Conservation (phyloP, 1,284 basidiomycete species). For the Ganoderma sinense region DNA sequence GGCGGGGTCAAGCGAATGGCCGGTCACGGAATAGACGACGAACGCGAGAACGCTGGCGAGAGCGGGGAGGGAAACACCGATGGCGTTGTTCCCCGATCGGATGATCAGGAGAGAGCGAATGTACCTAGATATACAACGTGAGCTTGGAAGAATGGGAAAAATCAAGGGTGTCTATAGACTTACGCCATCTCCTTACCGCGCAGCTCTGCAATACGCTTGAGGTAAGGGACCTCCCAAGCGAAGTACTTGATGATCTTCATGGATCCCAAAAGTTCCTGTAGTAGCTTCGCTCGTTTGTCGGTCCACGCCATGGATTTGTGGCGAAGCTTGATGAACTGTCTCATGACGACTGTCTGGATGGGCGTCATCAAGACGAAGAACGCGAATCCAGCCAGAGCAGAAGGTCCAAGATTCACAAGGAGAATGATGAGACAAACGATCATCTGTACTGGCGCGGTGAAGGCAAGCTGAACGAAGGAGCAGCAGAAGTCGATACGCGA, state of each 20-base stretch:
- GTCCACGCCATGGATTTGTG: constrained; percentile 90
- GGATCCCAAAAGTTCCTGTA: constrained; percentile 86
- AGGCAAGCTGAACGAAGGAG: constrained; percentile 84
- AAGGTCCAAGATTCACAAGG: constrained; percentile 77
- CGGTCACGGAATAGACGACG: constrained; percentile 78
- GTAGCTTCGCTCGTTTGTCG: constrained; percentile 84
- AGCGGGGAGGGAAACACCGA: constrained; percentile 78
- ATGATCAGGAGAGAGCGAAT: constrained; percentile 81
- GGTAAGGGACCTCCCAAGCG: constrained; percentile 82
- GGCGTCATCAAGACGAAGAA: constrained; percentile 78
- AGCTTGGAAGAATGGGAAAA: not conserved
- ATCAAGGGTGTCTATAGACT: constrained; percentile 26
- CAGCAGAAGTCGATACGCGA: constrained; percentile 91
- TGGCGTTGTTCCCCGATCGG: constrained; percentile 73
- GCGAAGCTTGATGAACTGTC: constrained; percentile 74
- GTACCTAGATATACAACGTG: constrained; percentile 48
- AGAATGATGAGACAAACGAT: constrained; percentile 75
- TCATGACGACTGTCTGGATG: constrained; percentile 79
- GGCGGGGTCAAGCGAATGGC: constrained; percentile 73
- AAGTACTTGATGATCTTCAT: constrained; percentile 94
- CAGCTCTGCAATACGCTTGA: constrained; percentile 74
- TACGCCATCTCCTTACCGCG: constrained; percentile 78
- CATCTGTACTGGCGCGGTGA: constrained; percentile 81
- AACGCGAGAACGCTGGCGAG: constrained; percentile 89
- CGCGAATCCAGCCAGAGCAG: constrained; percentile 84